Percentiles rank a stretch among this genome's conserved stretches.
These are phyloP conservation scores for Carallia brachiata DNA, from an alignment of 345 rosid species.

Conservation along the genomic window DNA sequence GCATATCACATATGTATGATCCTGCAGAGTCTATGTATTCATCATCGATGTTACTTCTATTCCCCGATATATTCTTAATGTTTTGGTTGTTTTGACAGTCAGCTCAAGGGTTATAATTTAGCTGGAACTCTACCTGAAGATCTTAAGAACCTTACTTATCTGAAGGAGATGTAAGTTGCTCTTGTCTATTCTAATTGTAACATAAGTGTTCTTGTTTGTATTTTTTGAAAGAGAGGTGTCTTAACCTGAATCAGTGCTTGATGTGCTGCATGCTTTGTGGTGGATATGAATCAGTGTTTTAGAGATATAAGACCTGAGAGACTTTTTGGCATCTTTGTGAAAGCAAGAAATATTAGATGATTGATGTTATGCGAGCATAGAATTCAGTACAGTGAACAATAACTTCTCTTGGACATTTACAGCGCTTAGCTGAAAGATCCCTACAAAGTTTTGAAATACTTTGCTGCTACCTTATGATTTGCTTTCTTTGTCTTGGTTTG, in stretches of 20 bases:
- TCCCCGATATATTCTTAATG: background rate
- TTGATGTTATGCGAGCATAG: background rate
- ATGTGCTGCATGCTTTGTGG: background rate
- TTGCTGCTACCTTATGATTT: too few relatives aligned
- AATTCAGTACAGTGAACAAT: background rate
- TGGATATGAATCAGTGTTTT: too few relatives aligned
- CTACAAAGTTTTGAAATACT: too few relatives aligned
- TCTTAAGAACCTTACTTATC: constrained; percentile 52
- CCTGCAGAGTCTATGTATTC: background rate
- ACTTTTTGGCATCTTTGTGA: too few relatives aligned
- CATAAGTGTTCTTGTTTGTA: background rate
- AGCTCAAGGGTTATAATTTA: constrained; percentile 51
- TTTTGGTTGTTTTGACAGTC: constrained; percentile 32
- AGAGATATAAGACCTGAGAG: too few relatives aligned
- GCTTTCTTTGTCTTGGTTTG: background rate
- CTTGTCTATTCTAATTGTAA: background rate
- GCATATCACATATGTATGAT: background rate
- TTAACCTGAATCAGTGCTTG: background rate
- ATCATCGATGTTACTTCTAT: background rate
- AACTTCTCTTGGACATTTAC: background rate
- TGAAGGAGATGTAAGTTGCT: constrained; percentile 51
- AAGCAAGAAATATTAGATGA: too few relatives aligned
- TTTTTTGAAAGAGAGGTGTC: background rate
- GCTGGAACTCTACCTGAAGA: constrained; percentile 67
- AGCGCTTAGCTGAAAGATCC: too few relatives aligned